These are phyloP conservation scores for Stachybotrys chlorohalonatus DNA, from an alignment of 2,329 filamentous ascomycete species.

Conservation along the genomic window DNA sequence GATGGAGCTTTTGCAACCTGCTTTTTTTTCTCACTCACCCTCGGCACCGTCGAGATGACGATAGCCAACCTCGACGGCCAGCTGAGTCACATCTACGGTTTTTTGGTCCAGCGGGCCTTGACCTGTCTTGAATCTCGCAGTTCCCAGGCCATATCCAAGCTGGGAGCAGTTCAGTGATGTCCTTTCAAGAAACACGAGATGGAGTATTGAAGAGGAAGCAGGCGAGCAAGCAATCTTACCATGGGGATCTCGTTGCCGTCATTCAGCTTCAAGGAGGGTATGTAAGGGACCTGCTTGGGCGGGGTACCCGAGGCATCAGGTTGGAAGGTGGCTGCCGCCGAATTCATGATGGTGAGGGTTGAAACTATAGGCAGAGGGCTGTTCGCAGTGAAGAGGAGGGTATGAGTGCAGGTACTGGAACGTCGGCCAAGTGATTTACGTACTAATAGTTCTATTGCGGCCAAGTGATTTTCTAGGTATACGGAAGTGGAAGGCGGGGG, in stretches of 20 bases:
- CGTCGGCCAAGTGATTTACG: background rate
- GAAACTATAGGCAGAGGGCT: too few species aligned
- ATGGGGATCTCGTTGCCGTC: conserved; percentile 66
- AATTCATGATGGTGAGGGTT: conserved; percentile 27
- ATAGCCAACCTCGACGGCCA: conserved; percentile 61
- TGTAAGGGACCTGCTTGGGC: conserved; percentile 30
- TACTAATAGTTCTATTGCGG: too few species aligned
- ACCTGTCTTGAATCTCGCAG: conserved; percentile 50
- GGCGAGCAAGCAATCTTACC: conserved; percentile 28
- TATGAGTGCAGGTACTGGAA: too few species aligned
- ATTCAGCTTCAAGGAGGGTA: conserved; percentile 59
- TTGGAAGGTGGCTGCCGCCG: conserved; percentile 27
- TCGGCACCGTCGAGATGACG: conserved; percentile 69
- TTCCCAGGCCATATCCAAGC: conserved; percentile 66
- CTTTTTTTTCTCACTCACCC: conserved; percentile 28
- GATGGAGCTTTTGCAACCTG: background rate
- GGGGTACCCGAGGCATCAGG: conserved; percentile 27
- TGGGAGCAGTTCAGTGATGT: conserved; percentile 18
- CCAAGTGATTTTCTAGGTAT: background rate
- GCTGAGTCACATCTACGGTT: conserved; percentile 39
- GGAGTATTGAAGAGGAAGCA: background rate
- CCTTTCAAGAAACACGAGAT: background rate
- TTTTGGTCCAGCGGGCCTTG: conserved; percentile 45
- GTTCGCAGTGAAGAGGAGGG: too few species aligned
- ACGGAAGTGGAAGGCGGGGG: background rate